Evolutionary conservation across 805 yeast species (phyloP).

Genomic region (Yueomyces sinensis): DNA sequence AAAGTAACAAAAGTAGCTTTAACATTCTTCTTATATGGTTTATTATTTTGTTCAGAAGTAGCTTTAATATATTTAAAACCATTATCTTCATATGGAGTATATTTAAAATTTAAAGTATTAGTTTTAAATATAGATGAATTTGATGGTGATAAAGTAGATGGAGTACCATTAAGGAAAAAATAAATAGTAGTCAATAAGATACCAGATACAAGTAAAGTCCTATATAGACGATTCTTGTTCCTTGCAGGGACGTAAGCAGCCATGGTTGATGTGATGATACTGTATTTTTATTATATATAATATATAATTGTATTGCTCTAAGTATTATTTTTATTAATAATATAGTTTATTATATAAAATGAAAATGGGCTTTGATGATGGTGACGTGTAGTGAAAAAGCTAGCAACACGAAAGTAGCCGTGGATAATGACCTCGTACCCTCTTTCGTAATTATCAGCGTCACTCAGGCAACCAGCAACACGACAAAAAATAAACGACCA

Average conservation of each 20-base stretch:
- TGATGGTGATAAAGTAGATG: not conserved
- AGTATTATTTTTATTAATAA: too few species aligned
- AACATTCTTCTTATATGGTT: slow-evolving; percentile 7
- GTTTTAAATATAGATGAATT: not conserved
- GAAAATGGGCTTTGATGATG: too few species aligned
- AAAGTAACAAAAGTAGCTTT: slow-evolving; percentile 37
- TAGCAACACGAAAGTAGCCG: too few species aligned
- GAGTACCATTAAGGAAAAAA: not conserved
- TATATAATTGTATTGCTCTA: too few species aligned
- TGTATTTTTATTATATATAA: too few species aligned
- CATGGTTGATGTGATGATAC: not conserved
- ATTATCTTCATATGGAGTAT: not conserved
- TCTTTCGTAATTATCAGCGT: too few species aligned
- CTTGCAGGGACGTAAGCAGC: not conserved
- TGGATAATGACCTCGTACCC: too few species aligned
- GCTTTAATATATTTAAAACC: not conserved
- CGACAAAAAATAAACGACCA: too few species aligned
- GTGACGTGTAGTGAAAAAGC: too few species aligned
- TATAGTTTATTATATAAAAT: too few species aligned
- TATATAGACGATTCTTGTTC: not conserved
- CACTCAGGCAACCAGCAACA: too few species aligned
- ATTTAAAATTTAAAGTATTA: not conserved
- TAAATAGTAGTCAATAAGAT: not conserved
- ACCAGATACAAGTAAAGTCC: not conserved
- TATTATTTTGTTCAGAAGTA: not conserved